These are phyloP conservation scores for Monosporascus sp. DNA, from an alignment of 2,329 filamentous ascomycete genomes.

Conservation along the genomic window DNA sequence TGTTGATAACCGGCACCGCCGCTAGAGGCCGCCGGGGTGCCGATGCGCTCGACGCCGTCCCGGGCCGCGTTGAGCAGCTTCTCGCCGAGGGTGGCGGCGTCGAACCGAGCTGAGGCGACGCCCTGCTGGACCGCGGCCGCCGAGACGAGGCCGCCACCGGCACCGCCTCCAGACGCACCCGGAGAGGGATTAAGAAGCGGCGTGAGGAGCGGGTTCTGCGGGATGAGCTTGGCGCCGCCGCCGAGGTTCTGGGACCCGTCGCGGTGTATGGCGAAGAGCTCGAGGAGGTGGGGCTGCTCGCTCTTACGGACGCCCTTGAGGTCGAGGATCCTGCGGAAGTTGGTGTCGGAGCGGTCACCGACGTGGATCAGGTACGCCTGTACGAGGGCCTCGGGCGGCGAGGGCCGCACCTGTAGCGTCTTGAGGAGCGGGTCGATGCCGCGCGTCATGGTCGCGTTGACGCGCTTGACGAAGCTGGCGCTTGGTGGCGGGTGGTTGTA, in stretches of 20 bases:
- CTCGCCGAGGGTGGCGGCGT: slow-evolving; percentile 76
- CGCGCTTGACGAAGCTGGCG: slow-evolving; percentile 74
- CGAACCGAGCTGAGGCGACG: slow-evolving; percentile 51
- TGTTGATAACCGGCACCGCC: slow-evolving; percentile 27
- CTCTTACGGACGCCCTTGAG: slow-evolving; percentile 85
- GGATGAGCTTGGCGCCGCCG: slow-evolving; percentile 49
- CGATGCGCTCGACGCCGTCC: slow-evolving; percentile 75
- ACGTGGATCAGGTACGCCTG: slow-evolving; percentile 98
- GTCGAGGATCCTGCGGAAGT: slow-evolving; percentile 94
- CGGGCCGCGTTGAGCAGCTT: slow-evolving; percentile 83
- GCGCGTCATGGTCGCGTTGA: slow-evolving; percentile 76
- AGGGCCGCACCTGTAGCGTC: slow-evolving; percentile 88
- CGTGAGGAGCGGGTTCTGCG: slow-evolving; percentile 65
- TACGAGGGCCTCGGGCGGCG: slow-evolving; percentile 87
- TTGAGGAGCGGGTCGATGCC: slow-evolving; percentile 84
- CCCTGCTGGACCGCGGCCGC: slow-evolving; percentile 25
- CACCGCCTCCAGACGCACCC: slow-evolving; percentile 13
- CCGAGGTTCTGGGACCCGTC: slow-evolving; percentile 67
- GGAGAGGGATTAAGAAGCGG: slow-evolving; percentile 49
- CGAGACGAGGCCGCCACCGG: slow-evolving; percentile 34
- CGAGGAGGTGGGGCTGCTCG: slow-evolving; percentile 77
- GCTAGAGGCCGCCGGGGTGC: slow-evolving; percentile 42
- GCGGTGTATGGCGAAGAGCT: slow-evolving; percentile 76
- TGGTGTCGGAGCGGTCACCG: slow-evolving; percentile 83
- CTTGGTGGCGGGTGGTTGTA: slow-evolving; percentile 35